phyloP scores from a whole-genome alignment of 257 asterid genomes.

The Ballota nigra region DNA sequence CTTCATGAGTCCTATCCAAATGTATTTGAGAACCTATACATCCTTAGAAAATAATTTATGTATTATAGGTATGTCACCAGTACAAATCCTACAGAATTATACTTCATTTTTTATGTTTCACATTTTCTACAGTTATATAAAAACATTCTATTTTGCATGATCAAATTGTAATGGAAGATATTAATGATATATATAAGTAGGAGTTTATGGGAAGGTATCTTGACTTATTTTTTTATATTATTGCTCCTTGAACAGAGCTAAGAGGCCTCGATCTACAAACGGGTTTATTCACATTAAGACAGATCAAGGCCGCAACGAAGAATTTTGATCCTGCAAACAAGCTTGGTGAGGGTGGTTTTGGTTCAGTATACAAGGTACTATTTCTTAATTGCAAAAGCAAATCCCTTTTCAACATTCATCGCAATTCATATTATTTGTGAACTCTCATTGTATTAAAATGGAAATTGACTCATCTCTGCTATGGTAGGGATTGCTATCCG shows the following conservation, averaged over 20 bases:
- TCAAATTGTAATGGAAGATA: neutral
- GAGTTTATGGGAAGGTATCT: neutral
- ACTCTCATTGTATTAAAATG: constrained; percentile 5
- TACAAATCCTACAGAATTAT: neutral
- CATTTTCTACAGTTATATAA: neutral
- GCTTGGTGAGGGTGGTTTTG: constrained; percentile 96
- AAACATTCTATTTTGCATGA: neutral
- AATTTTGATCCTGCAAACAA: constrained; percentile 79
- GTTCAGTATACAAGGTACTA: constrained; percentile 82
- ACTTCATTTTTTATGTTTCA: neutral
- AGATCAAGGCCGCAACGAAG: constrained; percentile 79
- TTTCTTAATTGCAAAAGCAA: neutral
- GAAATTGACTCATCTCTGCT: neutral
- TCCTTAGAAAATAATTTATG: too few species aligned
- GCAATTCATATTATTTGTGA: neutral
- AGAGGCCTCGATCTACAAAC: constrained; percentile 80
- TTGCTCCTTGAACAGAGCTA: constrained; percentile 51
- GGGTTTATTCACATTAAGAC: constrained; percentile 68
- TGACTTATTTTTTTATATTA: constrained; percentile 10
- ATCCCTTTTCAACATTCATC: neutral
- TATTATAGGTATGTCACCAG: too few species aligned
- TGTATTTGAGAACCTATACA: too few species aligned
- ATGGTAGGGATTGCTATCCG: constrained; percentile 64
- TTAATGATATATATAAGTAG: neutral
- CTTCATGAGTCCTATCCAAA: neutral